These are phyloP conservation scores for Elongisporangium anandrum DNA, from an alignment of 352 stramenopile species.

Conservation along the genomic window DNA sequence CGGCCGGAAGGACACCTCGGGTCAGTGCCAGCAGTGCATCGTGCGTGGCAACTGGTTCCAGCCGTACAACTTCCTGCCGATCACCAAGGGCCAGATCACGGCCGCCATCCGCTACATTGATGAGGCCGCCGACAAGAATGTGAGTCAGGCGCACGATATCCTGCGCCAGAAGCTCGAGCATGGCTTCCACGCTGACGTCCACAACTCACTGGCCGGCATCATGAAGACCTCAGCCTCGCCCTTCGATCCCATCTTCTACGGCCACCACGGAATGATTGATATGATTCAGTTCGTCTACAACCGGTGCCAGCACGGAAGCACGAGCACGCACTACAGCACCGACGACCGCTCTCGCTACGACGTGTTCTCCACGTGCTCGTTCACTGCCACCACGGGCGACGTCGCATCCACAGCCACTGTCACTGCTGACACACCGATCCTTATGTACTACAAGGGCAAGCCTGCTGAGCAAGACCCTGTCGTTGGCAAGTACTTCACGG, in stretches of 20 bases:
- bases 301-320: slow-evolving; percentile 5
- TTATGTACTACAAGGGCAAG: slow-evolving; percentile 26
- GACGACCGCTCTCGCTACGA: slow-evolving; percentile 56
- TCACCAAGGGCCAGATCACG: slow-evolving; percentile 21
- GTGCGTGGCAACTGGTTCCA: slow-evolving; percentile 35
- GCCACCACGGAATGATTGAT: slow-evolving; percentile 32
- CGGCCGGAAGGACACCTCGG: background rate
- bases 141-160: slow-evolving; percentile 15
- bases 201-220: slow-evolving; percentile 33
- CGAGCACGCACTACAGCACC: slow-evolving; percentile 4
- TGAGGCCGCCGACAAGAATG: background rate
- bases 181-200: slow-evolving; percentile 34
- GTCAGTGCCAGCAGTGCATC: slow-evolving; percentile 4
- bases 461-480: slow-evolving; percentile 22
- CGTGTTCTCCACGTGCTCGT: slow-evolving; percentile 52
- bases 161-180: slow-evolving; percentile 29
- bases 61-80: background rate
- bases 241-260: slow-evolving; percentile 44
- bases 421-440: slow-evolving; percentile 11
- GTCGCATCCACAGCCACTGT: slow-evolving; percentile 8
- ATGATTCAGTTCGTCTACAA: slow-evolving; percentile 11
- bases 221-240: slow-evolving; percentile 37
- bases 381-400: slow-evolving; percentile 10
- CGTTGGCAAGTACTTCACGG: slow-evolving; percentile 27
- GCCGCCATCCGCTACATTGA: slow-evolving; percentile 1